Conservation (phyloP, 768 basidiomycete species). For the Lepiota brunneoincarnata region DNA sequence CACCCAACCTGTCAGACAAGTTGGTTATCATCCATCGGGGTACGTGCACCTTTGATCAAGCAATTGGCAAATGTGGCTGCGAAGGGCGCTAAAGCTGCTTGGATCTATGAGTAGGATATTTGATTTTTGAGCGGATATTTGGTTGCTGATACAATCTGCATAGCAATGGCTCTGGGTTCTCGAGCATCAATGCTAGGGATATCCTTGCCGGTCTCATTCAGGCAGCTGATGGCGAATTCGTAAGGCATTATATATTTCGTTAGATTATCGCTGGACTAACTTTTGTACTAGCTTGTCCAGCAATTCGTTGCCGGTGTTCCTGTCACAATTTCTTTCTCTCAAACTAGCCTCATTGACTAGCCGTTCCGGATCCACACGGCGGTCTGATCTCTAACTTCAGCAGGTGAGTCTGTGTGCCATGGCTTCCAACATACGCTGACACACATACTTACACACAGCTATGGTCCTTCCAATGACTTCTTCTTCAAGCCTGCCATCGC, state of each 20-base stretch:
- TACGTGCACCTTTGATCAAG: slow-evolving; percentile 50
- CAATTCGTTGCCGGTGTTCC: slow-evolving; percentile 42
- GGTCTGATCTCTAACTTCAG: slow-evolving; percentile 57
- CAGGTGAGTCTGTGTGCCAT: slow-evolving; percentile 18
- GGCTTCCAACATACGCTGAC: not conserved
- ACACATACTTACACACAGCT: slow-evolving; percentile 27
- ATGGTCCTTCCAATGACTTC: slow-evolving; percentile 61
- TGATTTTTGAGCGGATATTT: not conserved
- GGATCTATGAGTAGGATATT: slow-evolving; percentile 54
- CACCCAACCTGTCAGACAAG: slow-evolving; percentile 51
- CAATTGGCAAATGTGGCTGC: slow-evolving; percentile 56
- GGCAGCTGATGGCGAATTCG: slow-evolving; percentile 53
- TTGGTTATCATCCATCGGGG: slow-evolving; percentile 59
- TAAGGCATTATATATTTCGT: slow-evolving; percentile 21
- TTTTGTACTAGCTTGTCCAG: slow-evolving; percentile 38
- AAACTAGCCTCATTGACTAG: slow-evolving; percentile 37
- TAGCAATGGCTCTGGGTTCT: slow-evolving; percentile 50
- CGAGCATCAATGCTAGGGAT: slow-evolving; percentile 39
- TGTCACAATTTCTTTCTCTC: slow-evolving; percentile 47
- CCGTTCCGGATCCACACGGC: slow-evolving; percentile 47
- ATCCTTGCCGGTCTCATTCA: slow-evolving; percentile 51
- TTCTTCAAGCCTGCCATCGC: slow-evolving; percentile 54
- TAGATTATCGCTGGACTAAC: not conserved
- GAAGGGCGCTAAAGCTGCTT: slow-evolving; percentile 44
- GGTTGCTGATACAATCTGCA: not conserved